These are phyloP conservation scores for Populus tremula DNA, from an alignment of 345 rosid genomes.

Conservation along the genomic window DNA sequence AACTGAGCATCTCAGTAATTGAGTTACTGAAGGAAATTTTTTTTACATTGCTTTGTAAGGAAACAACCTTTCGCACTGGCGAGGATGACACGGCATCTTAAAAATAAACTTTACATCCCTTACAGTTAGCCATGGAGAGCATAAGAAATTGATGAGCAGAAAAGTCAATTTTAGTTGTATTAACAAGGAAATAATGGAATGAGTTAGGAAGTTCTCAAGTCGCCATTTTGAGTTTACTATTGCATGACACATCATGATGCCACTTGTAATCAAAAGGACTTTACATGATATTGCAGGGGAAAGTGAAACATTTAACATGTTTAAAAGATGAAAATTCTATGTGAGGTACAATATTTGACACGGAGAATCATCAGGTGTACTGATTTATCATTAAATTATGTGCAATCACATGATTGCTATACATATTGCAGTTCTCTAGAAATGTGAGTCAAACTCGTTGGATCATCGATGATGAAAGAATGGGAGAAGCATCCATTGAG, in stretches of 20 bases:
- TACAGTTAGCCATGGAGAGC: too few species aligned
- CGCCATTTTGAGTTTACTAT: too few species aligned
- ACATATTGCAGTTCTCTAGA: conserved; percentile 70
- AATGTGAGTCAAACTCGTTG: conserved; percentile 93
- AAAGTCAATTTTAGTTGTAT: too few species aligned
- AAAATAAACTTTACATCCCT: background rate
- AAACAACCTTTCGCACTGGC: background rate
- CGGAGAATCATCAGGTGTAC: too few species aligned
- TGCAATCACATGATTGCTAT: background rate
- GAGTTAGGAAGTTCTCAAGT: too few species aligned
- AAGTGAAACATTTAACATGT: too few species aligned
- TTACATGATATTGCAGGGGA: too few species aligned
- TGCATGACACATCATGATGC: too few species aligned
- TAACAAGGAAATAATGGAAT: too few species aligned
- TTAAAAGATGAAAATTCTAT: too few species aligned
- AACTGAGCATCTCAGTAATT: background rate
- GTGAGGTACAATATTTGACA: too few species aligned
- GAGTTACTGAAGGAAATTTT: background rate
- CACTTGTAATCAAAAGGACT: too few species aligned
- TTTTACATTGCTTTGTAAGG: background rate
- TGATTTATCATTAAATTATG: background rate
- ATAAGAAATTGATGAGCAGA: background rate
- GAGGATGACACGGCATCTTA: background rate
- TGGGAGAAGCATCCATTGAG: conserved; percentile 95
- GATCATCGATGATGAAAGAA: conserved; percentile 95